A percentile compares a stretch with the other conserved stretches of the same genome.
Conservation (phyloP, 495 filamentous ascomycete species). For the Hyaloscypha bicolor region DNA sequence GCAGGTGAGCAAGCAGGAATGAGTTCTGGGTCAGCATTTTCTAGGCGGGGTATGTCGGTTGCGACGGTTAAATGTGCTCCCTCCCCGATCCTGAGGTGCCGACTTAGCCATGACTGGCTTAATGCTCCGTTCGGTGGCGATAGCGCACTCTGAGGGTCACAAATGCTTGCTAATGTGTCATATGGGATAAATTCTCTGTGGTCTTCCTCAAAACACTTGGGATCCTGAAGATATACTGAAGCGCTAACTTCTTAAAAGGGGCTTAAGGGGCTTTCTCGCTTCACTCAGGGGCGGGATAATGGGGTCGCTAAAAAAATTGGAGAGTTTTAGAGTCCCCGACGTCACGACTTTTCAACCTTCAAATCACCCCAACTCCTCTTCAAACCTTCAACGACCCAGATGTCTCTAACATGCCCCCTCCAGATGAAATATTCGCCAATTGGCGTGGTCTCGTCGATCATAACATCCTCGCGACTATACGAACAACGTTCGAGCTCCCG, state of each 20-base stretch:
- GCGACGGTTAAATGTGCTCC: no score
- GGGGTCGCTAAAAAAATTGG: neutral
- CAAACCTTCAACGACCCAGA: neutral
- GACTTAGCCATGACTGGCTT: no score
- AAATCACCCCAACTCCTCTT: neutral
- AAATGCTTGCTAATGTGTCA: no score
- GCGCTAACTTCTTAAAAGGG: neutral
- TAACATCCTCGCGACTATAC: slow-evolving; percentile 51
- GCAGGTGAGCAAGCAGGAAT: no score
- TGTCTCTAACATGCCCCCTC: slow-evolving; percentile 1
- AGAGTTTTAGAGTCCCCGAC: neutral
- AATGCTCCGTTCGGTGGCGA: no score
- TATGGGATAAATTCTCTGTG: no score
- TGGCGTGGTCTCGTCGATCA: slow-evolving; percentile 38
- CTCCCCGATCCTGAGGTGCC: no score
- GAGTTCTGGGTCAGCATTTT: no score
- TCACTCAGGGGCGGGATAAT: neutral
- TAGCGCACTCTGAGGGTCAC: no score
- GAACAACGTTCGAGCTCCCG: slow-evolving; percentile 52
- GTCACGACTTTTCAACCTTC: neutral
- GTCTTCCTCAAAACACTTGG: no score
- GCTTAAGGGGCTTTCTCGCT: neutral
- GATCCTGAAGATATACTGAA: no score
- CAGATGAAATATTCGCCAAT: slow-evolving; percentile 17
- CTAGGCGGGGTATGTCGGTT: no score